Conservation (phyloP, 2,329 filamentous ascomycete species). For the Penicillium paneum region DNA sequence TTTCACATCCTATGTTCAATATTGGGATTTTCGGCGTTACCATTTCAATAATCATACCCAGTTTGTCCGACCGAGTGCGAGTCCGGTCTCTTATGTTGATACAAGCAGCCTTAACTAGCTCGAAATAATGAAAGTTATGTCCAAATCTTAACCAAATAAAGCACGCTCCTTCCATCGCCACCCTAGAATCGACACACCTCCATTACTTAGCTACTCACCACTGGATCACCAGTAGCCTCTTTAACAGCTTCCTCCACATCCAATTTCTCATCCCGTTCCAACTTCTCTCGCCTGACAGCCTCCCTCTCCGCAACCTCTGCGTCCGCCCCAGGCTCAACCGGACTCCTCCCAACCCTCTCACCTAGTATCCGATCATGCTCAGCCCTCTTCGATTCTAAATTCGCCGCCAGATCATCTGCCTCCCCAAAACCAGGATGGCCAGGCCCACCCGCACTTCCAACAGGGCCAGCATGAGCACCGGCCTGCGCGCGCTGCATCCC, state of each 20-base stretch:
- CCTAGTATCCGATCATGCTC: constrained; percentile 35
- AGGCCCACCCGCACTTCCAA: constrained; percentile 29
- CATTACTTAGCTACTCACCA: constrained; percentile 17
- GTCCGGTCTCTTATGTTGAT: neutral
- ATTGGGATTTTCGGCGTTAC: neutral
- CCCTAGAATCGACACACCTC: neutral
- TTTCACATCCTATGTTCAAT: constrained; percentile 28
- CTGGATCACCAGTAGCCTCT: constrained; percentile 27
- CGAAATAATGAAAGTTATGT: constrained; percentile 5
- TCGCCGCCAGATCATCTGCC: constrained; percentile 29
- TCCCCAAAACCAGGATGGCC: constrained; percentile 34
- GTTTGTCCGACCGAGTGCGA: neutral
- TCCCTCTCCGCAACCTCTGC: constrained; percentile 26
- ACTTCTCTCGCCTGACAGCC: constrained; percentile 24
- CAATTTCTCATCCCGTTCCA: constrained; percentile 27
- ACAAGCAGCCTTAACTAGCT: constrained; percentile 4
- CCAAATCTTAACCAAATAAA: neutral
- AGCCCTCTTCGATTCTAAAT: constrained; percentile 35
- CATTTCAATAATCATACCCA: constrained; percentile 6
- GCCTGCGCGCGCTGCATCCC: constrained; percentile 26
- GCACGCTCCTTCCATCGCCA: neutral
- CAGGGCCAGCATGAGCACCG: constrained; percentile 36
- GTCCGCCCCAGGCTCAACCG: constrained; percentile 17
- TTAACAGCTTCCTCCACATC: constrained; percentile 30
- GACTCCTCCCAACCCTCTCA: constrained; percentile 24